Evolutionary conservation across 2,329 filamentous ascomycete species (phyloP), one percentile per base, ranked within the genome.

Genomic region (Pseudophaeomoniella oleicola): DNA sequence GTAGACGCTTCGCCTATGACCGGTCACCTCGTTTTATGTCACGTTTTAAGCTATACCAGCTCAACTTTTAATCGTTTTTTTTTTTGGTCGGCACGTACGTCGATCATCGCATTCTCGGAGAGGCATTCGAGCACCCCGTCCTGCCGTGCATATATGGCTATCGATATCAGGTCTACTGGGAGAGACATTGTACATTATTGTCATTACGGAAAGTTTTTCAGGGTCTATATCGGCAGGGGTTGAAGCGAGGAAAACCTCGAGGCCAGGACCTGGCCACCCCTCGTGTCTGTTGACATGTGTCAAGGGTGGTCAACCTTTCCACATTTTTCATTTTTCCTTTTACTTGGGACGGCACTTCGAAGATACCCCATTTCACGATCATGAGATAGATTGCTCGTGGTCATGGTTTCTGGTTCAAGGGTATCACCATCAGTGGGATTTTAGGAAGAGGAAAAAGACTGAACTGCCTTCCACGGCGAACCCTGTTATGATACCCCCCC

Each of bases 1-100:
- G 16, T 47, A 19, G 19, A 29, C 9, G 14, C 5, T 16, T 6
- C 17, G n/a, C n/a, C n/a, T n/a, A n/a, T n/a, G 22, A 27, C 22
- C 22, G 6, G 9, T 27, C 9, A 9, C 22, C 22, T 27, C 6
- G 22, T n/a, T n/a, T 6, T n/a, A 27, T 27, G 22, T 27, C 22
- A 6, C 6, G 22, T 27, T 29, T 29, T 29, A n/a, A n/a, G n/a
- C 22, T 6, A n/a, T n/a, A 27, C 22, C 6, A 9, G 22, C 22
- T 27, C 22, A 27, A n/a, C 6, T 27, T 27, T 6, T 6, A 9
- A 6, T 27, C 22, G n/a, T 27, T 27, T 27, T 9, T 27, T n/a
- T 9, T 27, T 6, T 27, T 27, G 9, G n/a, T 27, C 22, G 9
- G 22, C 22, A 27, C n/a, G n/a, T n/a, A n/a, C n/a, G 22, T 27